Percentiles rank a stretch among this genome's conserved stretches.
Conservation (phyloP, 805 yeast genomes). For the Hanseniaspora occidentalis region DNA sequence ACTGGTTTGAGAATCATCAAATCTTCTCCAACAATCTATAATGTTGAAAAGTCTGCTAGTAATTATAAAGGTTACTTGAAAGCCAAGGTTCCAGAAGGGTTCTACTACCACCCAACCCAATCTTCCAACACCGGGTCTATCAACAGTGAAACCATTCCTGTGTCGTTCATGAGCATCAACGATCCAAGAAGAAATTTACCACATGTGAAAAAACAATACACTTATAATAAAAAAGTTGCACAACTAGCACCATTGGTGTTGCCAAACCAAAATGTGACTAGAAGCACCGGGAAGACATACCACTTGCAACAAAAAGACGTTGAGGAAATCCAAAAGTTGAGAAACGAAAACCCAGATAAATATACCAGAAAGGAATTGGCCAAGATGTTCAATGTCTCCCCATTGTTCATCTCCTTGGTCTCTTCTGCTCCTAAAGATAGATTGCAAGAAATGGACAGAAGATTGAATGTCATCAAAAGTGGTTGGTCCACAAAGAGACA, state of each 20-base stretch:
- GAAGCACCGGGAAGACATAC: slow-evolving; percentile 32
- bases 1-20: neutral
- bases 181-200: slow-evolving; percentile 41
- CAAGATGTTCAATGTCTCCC: slow-evolving; percentile 40
- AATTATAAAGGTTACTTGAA: slow-evolving; percentile 40
- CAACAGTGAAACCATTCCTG: slow-evolving; percentile 44
- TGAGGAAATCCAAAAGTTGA: slow-evolving; percentile 41
- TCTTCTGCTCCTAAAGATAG: slow-evolving; percentile 33
- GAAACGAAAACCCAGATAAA: slow-evolving; percentile 43
- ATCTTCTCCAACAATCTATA: slow-evolving; percentile 42
- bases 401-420: slow-evolving; percentile 40
- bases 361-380: slow-evolving; percentile 59
- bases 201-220: slow-evolving; percentile 17
- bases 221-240: slow-evolving; percentile 22
- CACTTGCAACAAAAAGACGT: slow-evolving; percentile 47
- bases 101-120: slow-evolving; percentile 52
- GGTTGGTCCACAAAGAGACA: slow-evolving; percentile 37
- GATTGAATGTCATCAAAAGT: slow-evolving; percentile 33
- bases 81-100: slow-evolving; percentile 39
- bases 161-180: slow-evolving; percentile 47
- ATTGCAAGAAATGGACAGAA: slow-evolving; percentile 31
- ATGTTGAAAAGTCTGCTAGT: slow-evolving; percentile 49
- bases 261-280: slow-evolving; percentile 14
- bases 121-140: slow-evolving; percentile 41
- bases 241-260: slow-evolving; percentile 30